Evolutionary conservation across 169 alveolate genomes (phyloP).

Genomic region (Eimeria acervulina): DNA sequence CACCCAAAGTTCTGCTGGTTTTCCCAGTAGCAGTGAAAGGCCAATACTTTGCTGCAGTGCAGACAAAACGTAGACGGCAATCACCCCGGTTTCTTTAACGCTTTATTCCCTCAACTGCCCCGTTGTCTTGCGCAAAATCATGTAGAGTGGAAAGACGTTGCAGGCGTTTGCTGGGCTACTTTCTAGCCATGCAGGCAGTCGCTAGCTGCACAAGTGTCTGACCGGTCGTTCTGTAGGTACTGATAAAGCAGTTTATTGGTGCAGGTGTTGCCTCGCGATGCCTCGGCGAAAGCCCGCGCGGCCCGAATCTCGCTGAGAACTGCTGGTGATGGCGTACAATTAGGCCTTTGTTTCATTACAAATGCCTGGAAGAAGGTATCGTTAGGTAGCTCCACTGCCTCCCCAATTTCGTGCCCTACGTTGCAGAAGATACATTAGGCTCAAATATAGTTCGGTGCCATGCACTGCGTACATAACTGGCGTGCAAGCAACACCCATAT

Average conservation of each 20-base stretch:
- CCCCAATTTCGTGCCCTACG: slow-evolving; percentile 61
- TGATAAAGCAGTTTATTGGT: slow-evolving; percentile 8
- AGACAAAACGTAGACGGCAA: neutral
- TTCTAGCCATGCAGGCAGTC: neutral
- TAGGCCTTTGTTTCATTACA: neutral
- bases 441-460: neutral
- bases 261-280: slow-evolving; percentile 55
- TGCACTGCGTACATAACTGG: neutral
- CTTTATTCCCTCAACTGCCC: neutral
- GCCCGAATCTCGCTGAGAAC: slow-evolving; percentile 16
- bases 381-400: slow-evolving; percentile 30
- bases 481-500: no score
- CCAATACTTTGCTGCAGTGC: slow-evolving; percentile 88
- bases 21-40: slow-evolving; percentile 90
- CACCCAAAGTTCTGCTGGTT: slow-evolving; percentile 81
- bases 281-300: slow-evolving; percentile 51
- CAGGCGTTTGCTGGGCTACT: neutral
- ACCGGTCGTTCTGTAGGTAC: slow-evolving; percentile 62
- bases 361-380: slow-evolving; percentile 34
- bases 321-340: neutral
- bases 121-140: neutral
- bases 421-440: neutral
- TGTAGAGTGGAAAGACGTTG: neutral
- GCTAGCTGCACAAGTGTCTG: neutral
- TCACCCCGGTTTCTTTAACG: no score